Percentiles rank a stretch among this genome's conserved stretches.
phyloP scores from a whole-genome alignment of 257 asterid species.

The Striga asiatica region DNA sequence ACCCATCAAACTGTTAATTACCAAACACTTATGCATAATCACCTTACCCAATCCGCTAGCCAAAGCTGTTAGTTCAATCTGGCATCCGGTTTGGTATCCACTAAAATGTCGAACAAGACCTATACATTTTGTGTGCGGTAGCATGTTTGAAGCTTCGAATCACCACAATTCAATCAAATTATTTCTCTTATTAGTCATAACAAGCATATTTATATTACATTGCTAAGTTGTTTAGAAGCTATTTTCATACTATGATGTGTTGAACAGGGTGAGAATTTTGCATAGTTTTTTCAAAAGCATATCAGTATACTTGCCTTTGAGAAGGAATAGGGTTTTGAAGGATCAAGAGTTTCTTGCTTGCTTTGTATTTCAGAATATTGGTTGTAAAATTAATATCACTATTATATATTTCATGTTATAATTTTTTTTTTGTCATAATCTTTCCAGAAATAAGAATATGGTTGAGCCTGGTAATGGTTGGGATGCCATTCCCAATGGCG shows the following conservation, averaged over 20 bases:
- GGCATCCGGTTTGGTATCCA: too few relatives aligned
- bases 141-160: neutral
- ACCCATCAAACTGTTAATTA: too few relatives aligned
- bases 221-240: neutral
- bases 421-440: neutral
- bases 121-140: neutral
- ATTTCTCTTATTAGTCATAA: neutral
- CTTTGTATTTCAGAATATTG: neutral
- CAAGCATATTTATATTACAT: neutral
- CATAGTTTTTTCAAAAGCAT: too few relatives aligned
- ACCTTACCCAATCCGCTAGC: too few relatives aligned
- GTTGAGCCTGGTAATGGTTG: constrained; percentile 30
- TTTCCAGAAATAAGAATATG: constrained; percentile 21
- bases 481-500: constrained; percentile 22
- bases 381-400: neutral
- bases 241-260: neutral
- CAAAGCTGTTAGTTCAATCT: too few relatives aligned
- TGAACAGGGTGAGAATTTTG: neutral
- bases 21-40: too few relatives aligned
- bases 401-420: too few relatives aligned
- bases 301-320: too few relatives aligned
- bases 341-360: too few relatives aligned
- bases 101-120: too few relatives aligned
- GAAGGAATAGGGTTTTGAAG: too few relatives aligned
- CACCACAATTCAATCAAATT: neutral